These are phyloP conservation scores for Trichoderma aggressivum DNA, from an alignment of 2,329 filamentous ascomycete species.

Conservation along the genomic window DNA sequence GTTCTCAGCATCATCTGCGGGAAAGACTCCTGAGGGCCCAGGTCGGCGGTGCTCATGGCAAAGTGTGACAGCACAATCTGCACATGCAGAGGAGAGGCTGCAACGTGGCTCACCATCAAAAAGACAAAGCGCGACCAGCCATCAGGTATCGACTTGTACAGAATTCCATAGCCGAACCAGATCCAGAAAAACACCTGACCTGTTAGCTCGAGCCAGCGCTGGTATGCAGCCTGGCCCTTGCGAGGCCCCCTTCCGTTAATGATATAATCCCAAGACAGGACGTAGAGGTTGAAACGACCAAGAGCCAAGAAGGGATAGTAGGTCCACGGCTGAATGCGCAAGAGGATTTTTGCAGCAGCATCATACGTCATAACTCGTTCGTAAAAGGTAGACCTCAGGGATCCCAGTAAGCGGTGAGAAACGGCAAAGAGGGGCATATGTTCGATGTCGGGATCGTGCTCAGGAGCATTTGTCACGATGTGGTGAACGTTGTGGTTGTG, in stretches of 20 bases:
- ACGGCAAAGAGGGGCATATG: slow-evolving; percentile 69
- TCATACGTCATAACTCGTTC: slow-evolving; percentile 63
- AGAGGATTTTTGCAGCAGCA: slow-evolving; percentile 53
- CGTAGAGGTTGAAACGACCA: slow-evolving; percentile 70
- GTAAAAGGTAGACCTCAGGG: slow-evolving; percentile 63
- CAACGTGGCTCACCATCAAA: slow-evolving; percentile 60
- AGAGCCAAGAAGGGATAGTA: slow-evolving; percentile 67
- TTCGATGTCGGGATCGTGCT: slow-evolving; percentile 59
- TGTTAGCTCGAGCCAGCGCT: slow-evolving; percentile 64
- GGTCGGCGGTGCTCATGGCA: slow-evolving; percentile 65
- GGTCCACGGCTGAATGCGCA: slow-evolving; percentile 61
- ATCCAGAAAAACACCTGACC: slow-evolving; percentile 58
- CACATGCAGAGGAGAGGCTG: slow-evolving; percentile 66
- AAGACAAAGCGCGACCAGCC: slow-evolving; percentile 57
- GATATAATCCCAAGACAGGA: slow-evolving; percentile 62
- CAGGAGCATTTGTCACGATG: slow-evolving; percentile 61
- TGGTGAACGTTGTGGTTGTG: slow-evolving; percentile 67
- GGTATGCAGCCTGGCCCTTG: slow-evolving; percentile 60
- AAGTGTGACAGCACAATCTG: slow-evolving; percentile 72
- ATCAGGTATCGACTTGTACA: slow-evolving; percentile 58
- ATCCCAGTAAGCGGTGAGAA: slow-evolving; percentile 62
- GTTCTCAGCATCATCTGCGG: slow-evolving; percentile 67
- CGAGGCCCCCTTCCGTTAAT: slow-evolving; percentile 52
- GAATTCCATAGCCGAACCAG: slow-evolving; percentile 63
- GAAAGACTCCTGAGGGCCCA: slow-evolving; percentile 64